These are phyloP conservation scores for Phytopythium delawarense DNA, from an alignment of 352 stramenopile genomes.

Conservation along the genomic window DNA sequence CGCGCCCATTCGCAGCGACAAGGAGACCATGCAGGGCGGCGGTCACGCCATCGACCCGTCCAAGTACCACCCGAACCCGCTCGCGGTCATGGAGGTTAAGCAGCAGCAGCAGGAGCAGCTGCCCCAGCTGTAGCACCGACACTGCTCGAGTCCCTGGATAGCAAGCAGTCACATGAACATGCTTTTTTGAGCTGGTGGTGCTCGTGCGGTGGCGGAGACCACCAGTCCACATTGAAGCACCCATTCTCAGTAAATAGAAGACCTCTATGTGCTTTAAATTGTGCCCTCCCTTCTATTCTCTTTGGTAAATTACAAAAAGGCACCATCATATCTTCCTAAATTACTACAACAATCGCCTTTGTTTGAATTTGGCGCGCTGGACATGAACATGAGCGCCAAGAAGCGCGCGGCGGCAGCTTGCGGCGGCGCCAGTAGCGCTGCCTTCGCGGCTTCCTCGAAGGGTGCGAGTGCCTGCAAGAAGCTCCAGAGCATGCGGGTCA, in stretches of 20 bases:
- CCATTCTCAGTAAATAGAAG: constrained; percentile 7
- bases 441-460: not conserved
- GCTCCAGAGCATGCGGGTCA: constrained; percentile 19
- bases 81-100: constrained; percentile 53
- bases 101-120: constrained; percentile 24
- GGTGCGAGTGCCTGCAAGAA: not conserved
- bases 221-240: not conserved
- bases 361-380: constrained; percentile 4
- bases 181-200: not conserved
- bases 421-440: not conserved
- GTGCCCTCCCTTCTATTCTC: not conserved
- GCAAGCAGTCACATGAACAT: constrained; percentile 1
- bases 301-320: not conserved
- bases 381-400: not conserved
- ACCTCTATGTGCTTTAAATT: constrained; percentile 4
- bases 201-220: not conserved
- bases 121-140: constrained; percentile 8
- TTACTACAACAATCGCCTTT: constrained; percentile 6
- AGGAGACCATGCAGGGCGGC: constrained; percentile 53
- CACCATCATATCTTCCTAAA: too few species aligned
- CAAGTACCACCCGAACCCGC: constrained; percentile 63
- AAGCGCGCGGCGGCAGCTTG: not conserved
- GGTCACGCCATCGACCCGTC: constrained; percentile 42
- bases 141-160: not conserved
- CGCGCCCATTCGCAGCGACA: constrained; percentile 47